Base-by-base conservation (phyloP, 176 grass and related monocot species). In the Luzula sylvatica region DNA sequence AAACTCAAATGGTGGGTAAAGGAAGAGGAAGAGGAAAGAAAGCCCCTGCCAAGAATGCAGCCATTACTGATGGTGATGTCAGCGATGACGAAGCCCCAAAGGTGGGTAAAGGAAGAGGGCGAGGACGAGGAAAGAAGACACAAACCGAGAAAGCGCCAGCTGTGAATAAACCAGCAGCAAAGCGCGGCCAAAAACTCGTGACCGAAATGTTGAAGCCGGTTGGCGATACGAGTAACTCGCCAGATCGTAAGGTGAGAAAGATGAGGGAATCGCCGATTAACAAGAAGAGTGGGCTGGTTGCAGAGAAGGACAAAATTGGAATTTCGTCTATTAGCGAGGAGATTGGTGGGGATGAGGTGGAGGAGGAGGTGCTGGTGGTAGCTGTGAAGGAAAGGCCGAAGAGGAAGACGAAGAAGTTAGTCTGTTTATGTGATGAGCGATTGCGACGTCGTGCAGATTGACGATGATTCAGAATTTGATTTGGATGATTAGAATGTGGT, bases 211-310 rank as follows among this genome's bases (percentile, higher is more conserved):
- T n/a, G n/a, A n/a, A n/a, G n/a, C n/a, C n/a, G n/a, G n/a, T n/a
- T n/a, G n/a, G n/a, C n/a, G n/a, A n/a, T n/a, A n/a, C 42, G 46
- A 19, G 47, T 49, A 28, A 49, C 14, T 64, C 60, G 11, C 60
- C 60, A 29, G 60, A 64, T 18, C 46, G 47, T 11, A 64, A 64
- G 43, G 60, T 64, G 16, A 64, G 43, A 21, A 64, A 64, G 47
- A 49, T 64, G 44, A 22, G 43, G 0, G 11, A 25, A 29, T 64
- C 42, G 0, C 60, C 60, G 13, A 47, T 64, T 15, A 64, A 64
- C 43, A 64, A 64, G 60, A 64, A 64, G 42, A 64, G 60, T 4
- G 60, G 60, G 3, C 29, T 23, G 2, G 25, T 50, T 64, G 2
- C 30, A 20, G 60, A 18, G 23, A 64, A 49, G 42, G 44, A 14